phyloP scores from a whole-genome alignment of 768 basidiomycete species.

The Tephrocybe sp. region DNA sequence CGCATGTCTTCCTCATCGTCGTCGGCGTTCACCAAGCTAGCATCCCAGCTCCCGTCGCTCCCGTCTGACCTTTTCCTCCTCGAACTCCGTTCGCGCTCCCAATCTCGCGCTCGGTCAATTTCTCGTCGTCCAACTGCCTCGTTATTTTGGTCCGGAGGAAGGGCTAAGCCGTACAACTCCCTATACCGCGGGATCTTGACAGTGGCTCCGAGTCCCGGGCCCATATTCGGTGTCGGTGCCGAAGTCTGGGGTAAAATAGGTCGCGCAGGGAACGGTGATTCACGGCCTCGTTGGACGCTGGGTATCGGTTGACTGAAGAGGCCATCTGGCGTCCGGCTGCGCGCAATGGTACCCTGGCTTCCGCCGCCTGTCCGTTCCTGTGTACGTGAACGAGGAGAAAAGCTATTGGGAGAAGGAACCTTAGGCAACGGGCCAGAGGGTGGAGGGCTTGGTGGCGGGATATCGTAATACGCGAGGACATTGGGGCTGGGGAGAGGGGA shows the following conservation, averaged over 20 bases:
- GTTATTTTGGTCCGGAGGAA: slow-evolving; percentile 4
- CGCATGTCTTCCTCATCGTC: slow-evolving; percentile 31
- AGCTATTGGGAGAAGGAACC: slow-evolving; percentile 22
- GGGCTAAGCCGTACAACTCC: slow-evolving; percentile 29
- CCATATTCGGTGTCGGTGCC: slow-evolving; percentile 18
- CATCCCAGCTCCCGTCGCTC: slow-evolving; percentile 21
- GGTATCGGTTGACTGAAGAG: slow-evolving; percentile 13
- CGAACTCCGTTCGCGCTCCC: slow-evolving; percentile 7
- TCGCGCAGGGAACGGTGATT: slow-evolving; percentile 50
- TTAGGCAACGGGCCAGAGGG: slow-evolving; percentile 45
- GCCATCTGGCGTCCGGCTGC: slow-evolving; percentile 14
- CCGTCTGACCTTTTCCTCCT: slow-evolving; percentile 13
- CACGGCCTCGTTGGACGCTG: slow-evolving; percentile 43
- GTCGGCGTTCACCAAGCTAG: slow-evolving; percentile 22
- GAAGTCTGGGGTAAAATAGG: slow-evolving; percentile 32
- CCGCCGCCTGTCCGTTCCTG: slow-evolving; percentile 4
- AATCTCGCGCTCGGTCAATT: slow-evolving; percentile 6
- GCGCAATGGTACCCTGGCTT: slow-evolving; percentile 1
- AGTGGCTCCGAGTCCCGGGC: slow-evolving; percentile 25
- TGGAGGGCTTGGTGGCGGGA: slow-evolving; percentile 53
- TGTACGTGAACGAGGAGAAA: slow-evolving; percentile 2
- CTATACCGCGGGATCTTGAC: slow-evolving; percentile 29
- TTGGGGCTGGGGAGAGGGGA: slow-evolving; percentile 33
- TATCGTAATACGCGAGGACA: slow-evolving; percentile 45
- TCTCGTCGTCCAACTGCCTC: slow-evolving; percentile 8